phyloP scores from a whole-genome alignment of 2,329 filamentous ascomycete species.

The Trichophyton schoenleinii region DNA sequence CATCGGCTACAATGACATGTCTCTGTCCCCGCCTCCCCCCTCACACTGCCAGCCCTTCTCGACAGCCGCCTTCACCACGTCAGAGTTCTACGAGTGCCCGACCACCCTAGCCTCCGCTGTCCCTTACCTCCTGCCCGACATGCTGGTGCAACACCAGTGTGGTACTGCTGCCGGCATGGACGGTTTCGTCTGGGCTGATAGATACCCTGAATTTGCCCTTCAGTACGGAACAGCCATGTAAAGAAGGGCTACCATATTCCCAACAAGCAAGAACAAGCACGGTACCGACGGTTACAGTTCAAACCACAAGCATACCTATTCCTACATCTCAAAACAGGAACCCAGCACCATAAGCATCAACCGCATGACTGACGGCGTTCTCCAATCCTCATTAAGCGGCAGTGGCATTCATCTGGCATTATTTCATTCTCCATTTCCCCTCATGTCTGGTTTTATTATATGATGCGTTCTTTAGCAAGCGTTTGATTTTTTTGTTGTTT shows the following conservation, averaged over 20 bases:
- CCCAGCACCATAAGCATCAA: conserved; percentile 21
- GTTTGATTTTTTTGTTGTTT: conserved; percentile 24
- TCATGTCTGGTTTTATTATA: conserved; percentile 25
- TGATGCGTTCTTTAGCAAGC: conserved; percentile 39
- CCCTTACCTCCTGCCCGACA: conserved; percentile 69
- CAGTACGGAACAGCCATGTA: conserved; percentile 69
- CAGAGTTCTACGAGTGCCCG: conserved; percentile 66
- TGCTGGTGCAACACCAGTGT: conserved; percentile 70
- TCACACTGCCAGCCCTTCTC: conserved; percentile 69
- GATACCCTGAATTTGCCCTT: conserved; percentile 67
- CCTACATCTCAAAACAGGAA: neutral
- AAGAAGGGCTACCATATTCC: conserved; percentile 24
- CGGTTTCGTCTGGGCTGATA: conserved; percentile 67
- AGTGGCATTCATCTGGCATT: conserved; percentile 26
- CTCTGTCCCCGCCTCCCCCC: conserved; percentile 65
- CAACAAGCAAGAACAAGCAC: conserved; percentile 14
- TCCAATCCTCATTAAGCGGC: conserved; percentile 27
- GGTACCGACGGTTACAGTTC: conserved; percentile 17
- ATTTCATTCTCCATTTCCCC: conserved; percentile 26
- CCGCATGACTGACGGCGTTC: conserved; percentile 45
- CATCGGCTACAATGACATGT: conserved; percentile 54
- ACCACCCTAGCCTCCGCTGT: conserved; percentile 54
- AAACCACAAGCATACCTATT: neutral
- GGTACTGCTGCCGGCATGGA: conserved; percentile 64
- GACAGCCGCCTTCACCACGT: conserved; percentile 48